Evolutionary conservation across 768 basidiomycete species (phyloP), one percentile per base, ranked within the genome.

Genomic region (Serendipita vermifera): DNA sequence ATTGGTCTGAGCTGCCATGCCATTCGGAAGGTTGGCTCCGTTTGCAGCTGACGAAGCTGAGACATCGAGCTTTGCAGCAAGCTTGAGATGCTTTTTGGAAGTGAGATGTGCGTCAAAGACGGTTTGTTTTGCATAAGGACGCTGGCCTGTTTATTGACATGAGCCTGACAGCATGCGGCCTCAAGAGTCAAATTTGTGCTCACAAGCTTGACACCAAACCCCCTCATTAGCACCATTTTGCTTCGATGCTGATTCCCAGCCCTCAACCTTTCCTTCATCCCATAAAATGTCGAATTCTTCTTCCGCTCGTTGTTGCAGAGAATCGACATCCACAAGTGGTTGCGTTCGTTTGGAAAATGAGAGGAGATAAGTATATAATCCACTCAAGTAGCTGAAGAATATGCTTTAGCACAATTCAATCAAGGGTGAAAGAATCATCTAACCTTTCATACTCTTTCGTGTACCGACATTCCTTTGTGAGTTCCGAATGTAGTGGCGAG

Each of bases 51-150:
- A 26, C 3, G 15, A 24, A 13, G 55, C 31, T 5, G 58, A 14
- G 2, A 62, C 59, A 20, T 65, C 61, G n/a, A 3, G 78, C 82
- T 64, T 85, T 82, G 61, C 78, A n/a, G 79, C 75, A 5, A 90
- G 87, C 71, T 97, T 99, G 64, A 88, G 71, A 64, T 99, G 96
- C 67, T 91, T 98, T 73, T 93, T 97, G 20, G 92, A 94, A 2
- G 82, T 90, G 54, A 98, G 69, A 66, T 98, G 96, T 2, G 92
- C 92, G 59, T 96, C 88, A 67, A 92, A 99, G 6, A 99, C 96
- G 0, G 96, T 97, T 68, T 97, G 89, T 68, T 97, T 99, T 11
- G 93, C 80, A 69, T 98, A 98, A 57, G 79, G 73, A 66, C 93
- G 96, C 70, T 97, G 91, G 67, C 93, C 93, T 97, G 63, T 24